Base-by-base conservation (phyloP, 352 stramenopile species). In the Elongisporangium undulatum region DNA sequence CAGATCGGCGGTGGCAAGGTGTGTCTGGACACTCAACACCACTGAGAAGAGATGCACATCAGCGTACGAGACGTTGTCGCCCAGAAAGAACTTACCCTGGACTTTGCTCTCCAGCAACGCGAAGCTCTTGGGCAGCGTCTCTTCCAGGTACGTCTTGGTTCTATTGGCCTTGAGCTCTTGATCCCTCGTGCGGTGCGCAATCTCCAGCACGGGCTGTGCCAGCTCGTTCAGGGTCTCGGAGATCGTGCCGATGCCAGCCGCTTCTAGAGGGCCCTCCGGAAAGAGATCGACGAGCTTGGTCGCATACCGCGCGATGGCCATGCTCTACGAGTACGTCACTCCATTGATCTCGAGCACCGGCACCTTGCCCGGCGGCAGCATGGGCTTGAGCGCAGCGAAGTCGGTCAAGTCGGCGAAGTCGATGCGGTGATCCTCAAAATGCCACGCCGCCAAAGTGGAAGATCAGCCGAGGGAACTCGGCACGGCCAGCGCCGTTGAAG, bases 371-470 rank as follows among this genome's bases (percentile, higher is more conserved):
- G 87, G 61, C 3, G 80, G 79, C 1, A 90, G 62, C 51, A 53
- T 66, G 10, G 74, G 59, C 61, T 93, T 94, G 23, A 89, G 55
- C 24, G 55, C n/a, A n/a, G n/a, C n/a, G n/a, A n/a, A n/a, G n/a
- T n/a, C 69, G 9, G 51, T 21, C 53, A 90, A 90, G 13, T 79
- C 63, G 5, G 63, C 61, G 49, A 67, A 62, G 16, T 57, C 29
- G 49, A 93, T 59, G n/a, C 80, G 77, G 39, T 80, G 55, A 66
- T 96, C 83, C 21, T 77, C 69, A 53, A 92, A 94, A 1, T 63
- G n/a, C 41, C 19, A 94, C 60, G 48, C 71, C 75, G n/a, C 82
- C 82, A n/a, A 70, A 68, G 19, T 64, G 58, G 50, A 92, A 56
- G 17, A 78, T 65, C 16, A 94, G 67, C 19, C 87, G 83, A 10